Evolutionary conservation across 495 filamentous ascomycete genomes (phyloP).

Genomic region (Trypethelium eluteriae): DNA sequence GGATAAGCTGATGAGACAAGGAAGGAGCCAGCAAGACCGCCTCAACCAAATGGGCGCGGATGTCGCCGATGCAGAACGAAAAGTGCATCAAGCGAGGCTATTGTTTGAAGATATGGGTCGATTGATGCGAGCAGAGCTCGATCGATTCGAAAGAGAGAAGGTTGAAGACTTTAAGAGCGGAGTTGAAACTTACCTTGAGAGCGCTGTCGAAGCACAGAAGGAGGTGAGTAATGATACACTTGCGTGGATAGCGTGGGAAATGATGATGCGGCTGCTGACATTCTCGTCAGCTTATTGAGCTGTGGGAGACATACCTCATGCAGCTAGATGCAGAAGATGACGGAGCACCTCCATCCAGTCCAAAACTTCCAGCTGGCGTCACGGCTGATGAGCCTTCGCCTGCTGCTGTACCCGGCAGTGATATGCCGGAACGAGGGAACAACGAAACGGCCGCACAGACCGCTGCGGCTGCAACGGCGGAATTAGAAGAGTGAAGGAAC

Average conservation of each 20-base stretch:
- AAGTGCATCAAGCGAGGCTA: constrained; percentile 81
- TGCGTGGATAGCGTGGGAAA: constrained; percentile 12
- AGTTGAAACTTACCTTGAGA: constrained; percentile 94
- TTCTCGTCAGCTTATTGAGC: constrained; percentile 74
- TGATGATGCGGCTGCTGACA: constrained; percentile 17
- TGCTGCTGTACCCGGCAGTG: background rate
- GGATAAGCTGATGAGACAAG: constrained; percentile 87
- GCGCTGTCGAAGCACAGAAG: constrained; percentile 95
- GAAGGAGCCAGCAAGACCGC: constrained; percentile 89
- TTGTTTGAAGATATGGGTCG: constrained; percentile 97
- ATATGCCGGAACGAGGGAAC: background rate
- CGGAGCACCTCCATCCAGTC: constrained; percentile 38
- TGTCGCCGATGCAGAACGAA: constrained; percentile 84
- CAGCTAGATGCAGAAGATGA: constrained; percentile 92
- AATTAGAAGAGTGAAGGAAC: background rate
- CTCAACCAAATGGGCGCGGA: constrained; percentile 85
- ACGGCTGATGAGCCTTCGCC: constrained; percentile 8
- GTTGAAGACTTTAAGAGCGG: constrained; percentile 98
- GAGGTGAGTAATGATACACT: constrained; percentile 55
- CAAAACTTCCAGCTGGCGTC: constrained; percentile 2
- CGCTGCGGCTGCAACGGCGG: constrained; percentile 1
- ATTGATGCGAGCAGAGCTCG: constrained; percentile 81
- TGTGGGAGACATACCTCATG: constrained; percentile 97
- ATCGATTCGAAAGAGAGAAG: constrained; percentile 93
- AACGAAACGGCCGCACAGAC: background rate